A percentile compares a stretch with the other conserved stretches of the same genome.
Evolutionary conservation across 23 red algal genomes (phyloP).

Genomic region (Gracilaria domingensis): DNA sequence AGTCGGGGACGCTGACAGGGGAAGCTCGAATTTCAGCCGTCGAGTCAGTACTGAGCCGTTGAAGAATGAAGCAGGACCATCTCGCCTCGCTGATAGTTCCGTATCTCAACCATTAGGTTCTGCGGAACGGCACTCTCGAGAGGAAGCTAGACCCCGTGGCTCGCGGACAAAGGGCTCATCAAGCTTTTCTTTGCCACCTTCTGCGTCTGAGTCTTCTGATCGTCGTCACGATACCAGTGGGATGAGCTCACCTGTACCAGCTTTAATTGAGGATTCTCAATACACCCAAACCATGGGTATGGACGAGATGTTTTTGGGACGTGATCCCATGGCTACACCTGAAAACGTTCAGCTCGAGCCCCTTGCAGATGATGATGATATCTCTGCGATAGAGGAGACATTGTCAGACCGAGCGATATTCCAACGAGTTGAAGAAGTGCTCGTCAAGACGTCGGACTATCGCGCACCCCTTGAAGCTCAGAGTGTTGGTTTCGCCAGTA

Average conservation of each 20-base stretch:
- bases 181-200: slow-evolving; percentile 45
- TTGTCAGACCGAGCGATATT: slow-evolving; percentile 20
- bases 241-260: not conserved
- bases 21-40: not conserved
- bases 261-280: slow-evolving; percentile 3
- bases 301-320: slow-evolving; percentile 7
- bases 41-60: not conserved
- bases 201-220: slow-evolving; percentile 26
- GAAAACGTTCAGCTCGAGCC: slow-evolving; percentile 4
- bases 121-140: not conserved
- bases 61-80: not conserved
- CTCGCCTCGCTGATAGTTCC: not conserved
- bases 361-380: slow-evolving; percentile 2
- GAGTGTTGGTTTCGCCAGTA: not conserved
- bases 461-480: not conserved
- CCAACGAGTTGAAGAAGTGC: slow-evolving; percentile 33
- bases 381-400: slow-evolving; percentile 21
- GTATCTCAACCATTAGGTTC: not conserved
- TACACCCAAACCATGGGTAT: not conserved
- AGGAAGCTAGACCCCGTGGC: not conserved
- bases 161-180: not conserved
- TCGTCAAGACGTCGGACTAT: slow-evolving; percentile 18
- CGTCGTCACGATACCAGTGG: not conserved
- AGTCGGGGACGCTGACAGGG: slow-evolving; percentile 6
- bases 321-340: slow-evolving; percentile 32